phyloP scores from a whole-genome alignment of 208 protist species.

The Leishmania mexicana region DNA sequence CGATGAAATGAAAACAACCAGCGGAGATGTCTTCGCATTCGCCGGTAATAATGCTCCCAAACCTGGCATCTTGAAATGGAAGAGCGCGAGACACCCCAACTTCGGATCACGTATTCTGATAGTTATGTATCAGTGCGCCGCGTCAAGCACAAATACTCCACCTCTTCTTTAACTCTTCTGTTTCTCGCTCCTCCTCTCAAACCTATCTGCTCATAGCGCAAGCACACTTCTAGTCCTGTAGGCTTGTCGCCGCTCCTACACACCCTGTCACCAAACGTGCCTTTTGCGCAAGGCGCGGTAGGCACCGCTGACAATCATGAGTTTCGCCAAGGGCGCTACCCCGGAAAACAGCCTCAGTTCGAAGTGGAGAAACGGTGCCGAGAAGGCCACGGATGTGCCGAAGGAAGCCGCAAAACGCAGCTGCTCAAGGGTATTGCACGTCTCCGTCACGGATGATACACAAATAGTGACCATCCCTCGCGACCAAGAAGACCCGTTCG shows the following conservation, averaged over 20 bases:
- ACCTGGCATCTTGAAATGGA: not conserved
- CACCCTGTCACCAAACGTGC: not conserved
- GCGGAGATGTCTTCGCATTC: not conserved
- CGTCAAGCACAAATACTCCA: not conserved
- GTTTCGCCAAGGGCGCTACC: not conserved
- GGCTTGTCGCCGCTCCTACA: not conserved
- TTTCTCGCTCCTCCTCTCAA: not conserved
- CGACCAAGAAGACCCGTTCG: constrained; percentile 46
- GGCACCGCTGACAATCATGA: not conserved
- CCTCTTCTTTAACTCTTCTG: too few relatives aligned
- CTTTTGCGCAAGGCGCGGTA: not conserved
- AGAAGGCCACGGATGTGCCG: not conserved
- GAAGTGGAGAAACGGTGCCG: not conserved
- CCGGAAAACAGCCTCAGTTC: not conserved
- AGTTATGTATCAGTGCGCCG: not conserved
- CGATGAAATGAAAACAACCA: not conserved
- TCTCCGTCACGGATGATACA: constrained; percentile 5
- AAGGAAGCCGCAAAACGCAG: not conserved
- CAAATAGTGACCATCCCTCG: constrained; percentile 23
- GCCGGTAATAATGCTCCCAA: not conserved
- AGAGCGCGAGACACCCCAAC: not conserved
- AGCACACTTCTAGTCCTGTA: not conserved
- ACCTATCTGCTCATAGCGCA: not conserved
- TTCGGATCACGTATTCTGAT: not conserved
- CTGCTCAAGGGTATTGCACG: not conserved